phyloP scores from a whole-genome alignment of 257 asterid genomes.

The Nicotiana noctiflora region DNA sequence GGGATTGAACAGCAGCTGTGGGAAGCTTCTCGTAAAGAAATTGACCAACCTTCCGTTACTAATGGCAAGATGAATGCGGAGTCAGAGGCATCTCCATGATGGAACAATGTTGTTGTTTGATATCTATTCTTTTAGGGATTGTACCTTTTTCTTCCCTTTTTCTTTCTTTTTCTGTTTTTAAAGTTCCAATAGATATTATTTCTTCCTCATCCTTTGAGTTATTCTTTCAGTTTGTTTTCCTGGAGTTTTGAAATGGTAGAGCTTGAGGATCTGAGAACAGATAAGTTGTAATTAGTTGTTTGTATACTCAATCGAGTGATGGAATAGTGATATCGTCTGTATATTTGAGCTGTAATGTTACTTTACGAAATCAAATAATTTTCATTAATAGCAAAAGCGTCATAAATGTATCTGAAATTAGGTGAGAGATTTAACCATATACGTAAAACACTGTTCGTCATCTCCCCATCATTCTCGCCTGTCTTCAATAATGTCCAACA shows the following conservation, averaged over 20 bases:
- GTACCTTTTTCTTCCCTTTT: background rate
- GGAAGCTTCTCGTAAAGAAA: slow-evolving; percentile 92
- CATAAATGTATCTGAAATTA: too few species aligned
- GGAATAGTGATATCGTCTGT: background rate
- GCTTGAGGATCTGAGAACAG: background rate
- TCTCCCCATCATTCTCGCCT: background rate
- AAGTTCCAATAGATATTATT: background rate
- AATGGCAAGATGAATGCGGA: slow-evolving; percentile 8
- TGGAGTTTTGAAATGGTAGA: slow-evolving; percentile 9
- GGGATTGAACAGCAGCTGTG: slow-evolving; percentile 76
- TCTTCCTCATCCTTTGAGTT: background rate
- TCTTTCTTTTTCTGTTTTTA: background rate
- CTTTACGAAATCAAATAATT: background rate
- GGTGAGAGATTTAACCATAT: background rate
- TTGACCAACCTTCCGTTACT: slow-evolving; percentile 30
- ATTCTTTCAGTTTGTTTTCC: background rate
- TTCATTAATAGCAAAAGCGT: background rate
- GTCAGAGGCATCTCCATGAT: slow-evolving; percentile 16
- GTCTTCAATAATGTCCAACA: background rate
- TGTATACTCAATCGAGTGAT: slow-evolving; percentile 1
- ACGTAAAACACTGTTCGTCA: background rate
- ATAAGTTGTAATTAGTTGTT: background rate
- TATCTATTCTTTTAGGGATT: background rate
- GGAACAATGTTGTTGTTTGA: background rate
- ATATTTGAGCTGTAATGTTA: background rate